phyloP scores from a whole-genome alignment of 805 yeast species.

The Yarrowia porcina region DNA sequence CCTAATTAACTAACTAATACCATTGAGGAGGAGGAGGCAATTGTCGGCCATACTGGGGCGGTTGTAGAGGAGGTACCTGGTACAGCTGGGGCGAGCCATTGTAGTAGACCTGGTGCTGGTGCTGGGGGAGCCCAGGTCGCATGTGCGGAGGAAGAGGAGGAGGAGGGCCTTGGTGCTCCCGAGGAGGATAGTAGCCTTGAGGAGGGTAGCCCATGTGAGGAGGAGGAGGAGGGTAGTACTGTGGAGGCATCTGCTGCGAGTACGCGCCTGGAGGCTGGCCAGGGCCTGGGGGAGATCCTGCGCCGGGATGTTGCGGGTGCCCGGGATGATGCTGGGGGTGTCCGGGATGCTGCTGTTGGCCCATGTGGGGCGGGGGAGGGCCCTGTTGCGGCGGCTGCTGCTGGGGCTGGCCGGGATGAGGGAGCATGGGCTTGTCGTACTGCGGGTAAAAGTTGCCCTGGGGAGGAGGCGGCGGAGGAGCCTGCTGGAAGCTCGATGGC shows the following conservation, averaged over 20 bases:
- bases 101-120: constrained; percentile 12
- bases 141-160: constrained; percentile 1
- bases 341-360: constrained; percentile 5
- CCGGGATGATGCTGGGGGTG: constrained; percentile 19
- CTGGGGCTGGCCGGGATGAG: constrained; percentile 1
- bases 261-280: not conserved
- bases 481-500: constrained; percentile 14
- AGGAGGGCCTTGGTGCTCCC: constrained; percentile 11
- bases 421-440: constrained; percentile 14
- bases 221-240: constrained; percentile 17
- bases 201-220: constrained; percentile 22
- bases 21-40: constrained; percentile 20
- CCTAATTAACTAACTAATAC: not conserved
- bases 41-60: constrained; percentile 12
- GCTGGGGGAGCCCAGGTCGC: constrained; percentile 12
- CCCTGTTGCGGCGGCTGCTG: not conserved
- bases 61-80: constrained; percentile 18
- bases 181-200: constrained; percentile 10
- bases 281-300: not conserved
- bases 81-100: constrained; percentile 12
- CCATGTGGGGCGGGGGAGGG: not conserved
- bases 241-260: constrained; percentile 9
- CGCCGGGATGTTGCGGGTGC: not conserved
- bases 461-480: constrained; percentile 6
- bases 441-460: constrained; percentile 20